phyloP scores from a whole-genome alignment of 176 grass and related monocot species.

The Oryza officinalis region DNA sequence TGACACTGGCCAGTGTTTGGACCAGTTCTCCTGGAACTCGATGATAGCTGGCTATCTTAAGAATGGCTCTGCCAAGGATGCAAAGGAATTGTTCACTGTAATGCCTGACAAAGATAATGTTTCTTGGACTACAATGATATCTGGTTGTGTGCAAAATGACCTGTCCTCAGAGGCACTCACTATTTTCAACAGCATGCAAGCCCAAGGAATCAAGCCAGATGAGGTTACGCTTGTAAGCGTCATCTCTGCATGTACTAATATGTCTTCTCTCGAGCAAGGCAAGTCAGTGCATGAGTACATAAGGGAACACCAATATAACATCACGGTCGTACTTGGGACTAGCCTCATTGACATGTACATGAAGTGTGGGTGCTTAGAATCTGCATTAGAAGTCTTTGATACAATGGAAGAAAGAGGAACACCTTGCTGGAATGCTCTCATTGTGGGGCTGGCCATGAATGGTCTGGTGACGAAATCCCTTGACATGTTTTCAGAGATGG shows the following conservation, averaged over 20 bases:
- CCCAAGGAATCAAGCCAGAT: slow-evolving; percentile 58
- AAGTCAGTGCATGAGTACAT: slow-evolving; percentile 76
- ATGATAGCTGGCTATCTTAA: slow-evolving; percentile 78
- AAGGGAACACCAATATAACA: slow-evolving; percentile 46
- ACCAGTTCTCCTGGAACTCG: slow-evolving; percentile 87
- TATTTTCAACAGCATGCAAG: slow-evolving; percentile 65
- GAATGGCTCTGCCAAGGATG: slow-evolving; percentile 55
- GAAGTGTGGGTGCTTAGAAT: slow-evolving; percentile 71
- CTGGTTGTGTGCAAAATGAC: slow-evolving; percentile 74
- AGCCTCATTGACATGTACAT: slow-evolving; percentile 95
- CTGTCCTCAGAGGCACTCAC: slow-evolving; percentile 58
- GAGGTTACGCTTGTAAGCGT: slow-evolving; percentile 72
- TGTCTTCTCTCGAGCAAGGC: slow-evolving; percentile 76
- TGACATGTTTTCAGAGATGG: slow-evolving; percentile 72
- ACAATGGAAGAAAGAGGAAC: slow-evolving; percentile 54
- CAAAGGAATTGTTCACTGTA: slow-evolving; percentile 51
- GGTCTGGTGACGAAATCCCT: slow-evolving; percentile 66
- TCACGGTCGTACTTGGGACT: slow-evolving; percentile 65
- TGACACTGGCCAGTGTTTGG: slow-evolving; percentile 46
- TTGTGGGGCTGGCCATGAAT: slow-evolving; percentile 80
- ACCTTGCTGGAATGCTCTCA: slow-evolving; percentile 83
- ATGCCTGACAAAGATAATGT: slow-evolving; percentile 72
- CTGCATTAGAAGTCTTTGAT: slow-evolving; percentile 76
- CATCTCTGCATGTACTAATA: slow-evolving; percentile 67
- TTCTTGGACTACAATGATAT: slow-evolving; percentile 82